Conservation (phyloP, 2,329 filamentous ascomycete genomes). For the Trichoderma lentiforme region DNA sequence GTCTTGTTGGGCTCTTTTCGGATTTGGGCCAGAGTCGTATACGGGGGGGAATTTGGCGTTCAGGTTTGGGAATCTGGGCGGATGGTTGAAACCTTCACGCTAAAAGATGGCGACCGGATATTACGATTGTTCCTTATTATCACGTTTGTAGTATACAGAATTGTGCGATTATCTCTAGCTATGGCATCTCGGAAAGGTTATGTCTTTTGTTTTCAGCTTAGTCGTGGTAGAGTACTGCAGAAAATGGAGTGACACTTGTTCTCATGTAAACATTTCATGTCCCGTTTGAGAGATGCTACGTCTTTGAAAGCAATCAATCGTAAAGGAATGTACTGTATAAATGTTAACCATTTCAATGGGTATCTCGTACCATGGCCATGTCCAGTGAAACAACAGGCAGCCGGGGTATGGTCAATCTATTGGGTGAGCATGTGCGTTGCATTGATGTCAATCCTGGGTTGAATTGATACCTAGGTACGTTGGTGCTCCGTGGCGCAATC, state of each 20-base stretch:
- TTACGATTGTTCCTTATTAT: conserved; percentile 20
- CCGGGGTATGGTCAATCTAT: background rate
- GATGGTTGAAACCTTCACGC: conserved; percentile 31
- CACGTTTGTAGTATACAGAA: conserved; percentile 29
- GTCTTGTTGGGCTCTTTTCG: background rate
- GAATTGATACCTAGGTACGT: background rate
- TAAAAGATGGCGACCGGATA: conserved; percentile 31
- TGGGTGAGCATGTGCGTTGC: background rate
- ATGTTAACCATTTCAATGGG: background rate
- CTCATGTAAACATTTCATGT: background rate
- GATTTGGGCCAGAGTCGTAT: conserved; percentile 3
- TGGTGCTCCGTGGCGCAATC: background rate
- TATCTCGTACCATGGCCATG: background rate
- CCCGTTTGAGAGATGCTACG: background rate
- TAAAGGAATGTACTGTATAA: background rate
- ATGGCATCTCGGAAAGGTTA: conserved; percentile 18
- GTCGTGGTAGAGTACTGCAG: background rate
- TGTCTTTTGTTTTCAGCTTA: background rate
- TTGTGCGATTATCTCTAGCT: conserved; percentile 25
- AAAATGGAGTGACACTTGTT: conserved; percentile 3
- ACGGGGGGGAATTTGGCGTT: conserved; percentile 25
- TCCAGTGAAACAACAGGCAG: background rate
- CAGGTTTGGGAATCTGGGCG: conserved; percentile 28
- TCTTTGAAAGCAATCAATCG: background rate
- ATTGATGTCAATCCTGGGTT: background rate